phyloP scores from a whole-genome alignment of 1,284 basidiomycete species.

The Ceratobasidium sp. region DNA sequence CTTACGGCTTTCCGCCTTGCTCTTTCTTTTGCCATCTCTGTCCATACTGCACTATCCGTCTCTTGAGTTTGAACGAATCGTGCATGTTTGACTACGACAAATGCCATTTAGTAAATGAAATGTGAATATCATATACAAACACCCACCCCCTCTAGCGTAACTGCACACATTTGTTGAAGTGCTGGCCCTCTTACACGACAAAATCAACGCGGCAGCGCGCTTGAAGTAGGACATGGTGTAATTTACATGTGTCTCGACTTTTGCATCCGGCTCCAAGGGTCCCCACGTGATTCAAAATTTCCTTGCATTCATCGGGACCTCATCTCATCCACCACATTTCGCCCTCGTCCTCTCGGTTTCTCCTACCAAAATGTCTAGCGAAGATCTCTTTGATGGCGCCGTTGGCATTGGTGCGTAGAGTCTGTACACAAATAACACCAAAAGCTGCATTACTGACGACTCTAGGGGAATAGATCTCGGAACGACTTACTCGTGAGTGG shows the following conservation, averaged over 20 bases:
- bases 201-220: neutral
- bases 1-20: slow-evolving; percentile 56
- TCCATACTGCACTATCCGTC: slow-evolving; percentile 35
- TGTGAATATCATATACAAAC: neutral
- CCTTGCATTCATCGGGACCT: slow-evolving; percentile 39
- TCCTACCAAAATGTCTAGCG: slow-evolving; percentile 77
- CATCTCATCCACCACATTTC: slow-evolving; percentile 53
- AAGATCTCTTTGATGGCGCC: slow-evolving; percentile 96
- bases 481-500: slow-evolving; percentile 87
- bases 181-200: slow-evolving; percentile 1
- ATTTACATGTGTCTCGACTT: slow-evolving; percentile 16
- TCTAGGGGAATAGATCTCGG: slow-evolving; percentile 58
- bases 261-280: slow-evolving; percentile 41
- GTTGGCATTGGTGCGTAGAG: slow-evolving; percentile 82
- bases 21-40: slow-evolving; percentile 55
- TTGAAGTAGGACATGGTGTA: slow-evolving; percentile 21
- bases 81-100: neutral
- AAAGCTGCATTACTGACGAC: slow-evolving; percentile 41
- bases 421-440: slow-evolving; percentile 2
- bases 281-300: slow-evolving; percentile 44
- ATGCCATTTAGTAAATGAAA: neutral
- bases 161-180: neutral
- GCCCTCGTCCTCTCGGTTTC: slow-evolving; percentile 51
- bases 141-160: slow-evolving; percentile 14
- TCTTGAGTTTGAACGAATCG: slow-evolving; percentile 35